These are phyloP conservation scores for Fusarium compactum DNA, from an alignment of 2,329 filamentous ascomycete genomes.

Conservation along the genomic window DNA sequence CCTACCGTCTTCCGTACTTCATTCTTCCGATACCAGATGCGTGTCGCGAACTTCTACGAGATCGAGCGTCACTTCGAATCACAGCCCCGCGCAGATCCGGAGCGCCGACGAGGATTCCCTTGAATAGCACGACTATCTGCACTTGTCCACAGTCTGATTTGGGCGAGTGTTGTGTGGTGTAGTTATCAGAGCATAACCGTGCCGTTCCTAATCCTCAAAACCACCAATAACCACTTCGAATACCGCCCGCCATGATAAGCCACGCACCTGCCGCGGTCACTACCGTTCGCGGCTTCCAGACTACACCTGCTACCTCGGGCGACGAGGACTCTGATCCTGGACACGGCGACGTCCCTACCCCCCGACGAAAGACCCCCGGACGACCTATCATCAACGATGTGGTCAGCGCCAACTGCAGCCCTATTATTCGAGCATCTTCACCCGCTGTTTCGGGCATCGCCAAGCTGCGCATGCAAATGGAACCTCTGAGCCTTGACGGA, in stretches of 20 bases:
- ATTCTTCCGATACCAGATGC: constrained; percentile 70
- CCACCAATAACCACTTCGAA: constrained; percentile 22
- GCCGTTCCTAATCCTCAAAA: constrained; percentile 21
- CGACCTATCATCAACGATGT: constrained; percentile 65
- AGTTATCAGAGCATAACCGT: constrained; percentile 36
- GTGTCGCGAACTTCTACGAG: constrained; percentile 61
- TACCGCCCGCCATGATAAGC: constrained; percentile 57
- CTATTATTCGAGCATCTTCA: constrained; percentile 65
- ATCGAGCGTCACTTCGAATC: constrained; percentile 62
- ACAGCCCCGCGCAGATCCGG: constrained; percentile 67
- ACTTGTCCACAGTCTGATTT: constrained; percentile 31
- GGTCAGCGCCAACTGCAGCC: constrained; percentile 73
- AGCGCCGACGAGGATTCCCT: constrained; percentile 68
- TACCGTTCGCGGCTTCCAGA: constrained; percentile 68
- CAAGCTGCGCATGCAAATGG: constrained; percentile 83
- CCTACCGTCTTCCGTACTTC: constrained; percentile 58
- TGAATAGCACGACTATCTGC: constrained; percentile 49
- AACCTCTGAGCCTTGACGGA: constrained; percentile 76
- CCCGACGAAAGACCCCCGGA: constrained; percentile 53
- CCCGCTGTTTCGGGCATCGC: constrained; percentile 79
- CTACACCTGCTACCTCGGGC: constrained; percentile 66
- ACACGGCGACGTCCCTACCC: constrained; percentile 55
- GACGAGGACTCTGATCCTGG: constrained; percentile 69
- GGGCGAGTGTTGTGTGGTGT: constrained; percentile 37
- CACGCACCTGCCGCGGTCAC: constrained; percentile 63